Evolutionary conservation across 352 stramenopile genomes (phyloP), one percentile per base, ranked within the genome.

Genomic region (Globisporangium apiculatum): DNA sequence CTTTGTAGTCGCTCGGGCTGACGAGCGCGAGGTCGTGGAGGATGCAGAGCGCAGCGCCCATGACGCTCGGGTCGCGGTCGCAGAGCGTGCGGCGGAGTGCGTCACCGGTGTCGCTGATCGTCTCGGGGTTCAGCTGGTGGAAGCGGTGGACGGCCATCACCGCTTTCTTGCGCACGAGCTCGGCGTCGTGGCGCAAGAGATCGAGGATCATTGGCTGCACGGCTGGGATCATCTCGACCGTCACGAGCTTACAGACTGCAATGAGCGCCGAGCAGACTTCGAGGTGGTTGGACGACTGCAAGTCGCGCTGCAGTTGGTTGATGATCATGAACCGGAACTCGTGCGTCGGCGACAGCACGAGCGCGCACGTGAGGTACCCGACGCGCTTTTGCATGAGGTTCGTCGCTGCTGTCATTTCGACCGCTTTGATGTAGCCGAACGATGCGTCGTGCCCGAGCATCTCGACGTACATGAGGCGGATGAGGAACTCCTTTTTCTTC

Each of bases 261-360:
- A 97, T 94, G 24, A 99, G 77, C 51, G 97, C 97, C 14, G 96
- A 91, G 63, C 91, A 96, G 36, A 97, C 94, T 72, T 99, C 96
- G 35, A 97, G 74, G 51, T 96, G 84, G 68, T 97, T 97, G 40
- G 79, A 86, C 42, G 79, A 94, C 67, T 96, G 83, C 53, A 97
- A 62, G 56, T 97, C 91, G 65, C 90, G 75, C 83, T 99, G 97
- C 73, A 99, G 89, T 79, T 99, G 97, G 76, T 99, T 99, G 46
- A 99, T 98, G 41, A 99, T 95, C 98, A 99, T 99, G 82, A 99
- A 99, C 57, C 97, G 89, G 73, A 99, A 99, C 76, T 99, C 97
- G 76, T 99, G 96, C 41, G 97, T 96, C 4, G 97, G 97, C 17
- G 90, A 96, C 17, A 99, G 82, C 71, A 96, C 98, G 54, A 98